Percentiles rank a stretch among this genome's conserved stretches.
Conservation (phyloP, 495 filamentous ascomycete species). For the Penicillium fimorum region DNA sequence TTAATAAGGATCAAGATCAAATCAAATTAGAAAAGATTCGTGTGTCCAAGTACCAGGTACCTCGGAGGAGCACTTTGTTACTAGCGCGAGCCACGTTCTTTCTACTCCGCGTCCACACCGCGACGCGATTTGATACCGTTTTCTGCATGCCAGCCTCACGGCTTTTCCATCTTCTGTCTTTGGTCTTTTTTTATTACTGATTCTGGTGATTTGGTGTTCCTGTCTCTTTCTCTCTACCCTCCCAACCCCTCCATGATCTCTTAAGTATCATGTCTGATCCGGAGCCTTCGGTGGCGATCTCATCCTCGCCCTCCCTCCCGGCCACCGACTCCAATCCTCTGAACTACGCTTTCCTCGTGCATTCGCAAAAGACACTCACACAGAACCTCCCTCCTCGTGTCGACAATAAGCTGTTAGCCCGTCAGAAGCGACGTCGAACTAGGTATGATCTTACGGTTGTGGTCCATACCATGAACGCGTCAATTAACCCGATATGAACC, state of each 20-base stretch:
- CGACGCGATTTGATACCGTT: constrained; percentile 38
- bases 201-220: constrained; percentile 11
- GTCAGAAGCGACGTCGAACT: constrained; percentile 70
- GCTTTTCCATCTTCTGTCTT: constrained; percentile 15
- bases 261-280: constrained; percentile 38
- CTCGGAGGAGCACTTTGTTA: constrained; percentile 19
- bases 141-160: constrained; percentile 26
- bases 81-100: constrained; percentile 36
- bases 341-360: constrained; percentile 64
- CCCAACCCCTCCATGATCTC: constrained; percentile 21
- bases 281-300: constrained; percentile 35
- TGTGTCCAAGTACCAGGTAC: constrained; percentile 18
- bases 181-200: constrained; percentile 10
- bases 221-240: constrained; percentile 7
- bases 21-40: background rate
- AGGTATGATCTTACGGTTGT: constrained; percentile 37
- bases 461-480: constrained; percentile 13
- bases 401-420: constrained; percentile 64
- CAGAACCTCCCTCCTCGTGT: constrained; percentile 61
- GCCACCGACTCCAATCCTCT: constrained; percentile 39
- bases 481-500: constrained; percentile 14
- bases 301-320: constrained; percentile 40
- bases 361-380: constrained; percentile 64
- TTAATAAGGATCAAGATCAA: background rate
- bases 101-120: constrained; percentile 44